A percentile compares a stretch with the other conserved stretches of the same genome.
These are phyloP conservation scores for Penicillium paneum DNA, from an alignment of 2,329 filamentous ascomycete genomes.

Conservation along the genomic window DNA sequence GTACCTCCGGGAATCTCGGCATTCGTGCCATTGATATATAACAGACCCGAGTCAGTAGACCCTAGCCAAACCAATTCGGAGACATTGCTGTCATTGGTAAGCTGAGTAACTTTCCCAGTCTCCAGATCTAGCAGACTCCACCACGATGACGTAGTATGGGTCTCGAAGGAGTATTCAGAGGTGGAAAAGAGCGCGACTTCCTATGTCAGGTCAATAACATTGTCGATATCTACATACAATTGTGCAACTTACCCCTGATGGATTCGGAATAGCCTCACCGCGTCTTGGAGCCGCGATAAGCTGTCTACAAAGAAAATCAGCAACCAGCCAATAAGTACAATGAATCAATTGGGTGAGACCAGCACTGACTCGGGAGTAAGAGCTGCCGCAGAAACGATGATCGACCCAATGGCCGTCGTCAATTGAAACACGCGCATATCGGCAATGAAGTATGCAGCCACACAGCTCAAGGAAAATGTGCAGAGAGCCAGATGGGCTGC, in stretches of 20 bases:
- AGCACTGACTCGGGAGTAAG: conserved; percentile 31
- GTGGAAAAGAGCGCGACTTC: conserved; percentile 52
- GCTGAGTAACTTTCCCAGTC: conserved; percentile 61
- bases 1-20: conserved; percentile 39
- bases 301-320: conserved; percentile 22
- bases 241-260: conserved; percentile 36
- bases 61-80: conserved; percentile 75
- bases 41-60: conserved; percentile 59
- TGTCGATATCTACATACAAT: not conserved
- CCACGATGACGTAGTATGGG: conserved; percentile 60
- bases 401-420: conserved; percentile 25
- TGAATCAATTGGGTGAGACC: not conserved
- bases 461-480: conserved; percentile 1
- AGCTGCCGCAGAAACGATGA: conserved; percentile 23
- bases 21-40: conserved; percentile 53
- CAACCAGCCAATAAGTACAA: not conserved
- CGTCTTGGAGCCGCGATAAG: conserved; percentile 40
- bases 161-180: conserved; percentile 75
- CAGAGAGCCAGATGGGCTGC: not conserved
- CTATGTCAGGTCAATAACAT: conserved; percentile 19
- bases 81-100: conserved; percentile 63
- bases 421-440: conserved; percentile 27
- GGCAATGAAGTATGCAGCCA: conserved; percentile 6
- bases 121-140: conserved; percentile 70
- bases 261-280: conserved; percentile 38